Conservation (phyloP, 2,329 filamentous ascomycete species). For the Polytolypa hystricis region DNA sequence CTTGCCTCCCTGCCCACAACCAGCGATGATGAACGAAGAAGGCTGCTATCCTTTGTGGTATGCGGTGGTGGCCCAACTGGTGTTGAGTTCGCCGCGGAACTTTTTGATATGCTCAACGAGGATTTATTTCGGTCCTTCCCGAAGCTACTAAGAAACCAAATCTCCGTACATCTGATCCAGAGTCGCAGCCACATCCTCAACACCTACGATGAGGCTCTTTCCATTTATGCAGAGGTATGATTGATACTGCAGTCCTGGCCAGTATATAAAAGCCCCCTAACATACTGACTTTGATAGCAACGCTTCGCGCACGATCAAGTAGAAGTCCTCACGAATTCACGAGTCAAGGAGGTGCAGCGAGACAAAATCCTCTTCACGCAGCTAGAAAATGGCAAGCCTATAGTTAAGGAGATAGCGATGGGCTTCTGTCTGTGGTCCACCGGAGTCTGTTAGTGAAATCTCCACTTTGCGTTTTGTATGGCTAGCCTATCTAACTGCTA, state of each 20-base stretch:
- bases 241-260: not conserved
- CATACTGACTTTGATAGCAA: conserved; percentile 32
- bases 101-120: conserved; percentile 94
- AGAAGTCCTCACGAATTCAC: conserved; percentile 81
- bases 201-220: conserved; percentile 92
- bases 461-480: not conserved
- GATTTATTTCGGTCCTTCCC: conserved; percentile 78
- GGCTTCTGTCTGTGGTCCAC: conserved; percentile 98
- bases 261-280: not conserved
- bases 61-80: conserved; percentile 92
- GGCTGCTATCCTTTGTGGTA: conserved; percentile 88
- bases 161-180: conserved; percentile 94
- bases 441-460: conserved; percentile 50
- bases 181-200: conserved; percentile 91
- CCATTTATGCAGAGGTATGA: conserved; percentile 68
- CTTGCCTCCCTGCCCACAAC: conserved; percentile 88
- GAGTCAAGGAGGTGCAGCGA: conserved; percentile 74
- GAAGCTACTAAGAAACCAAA: conserved; percentile 84
- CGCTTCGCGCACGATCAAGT: conserved; percentile 86
- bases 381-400: conserved; percentile 58
- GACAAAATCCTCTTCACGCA: conserved; percentile 88
- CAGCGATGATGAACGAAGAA: conserved; percentile 70
- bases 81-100: conserved; percentile 92
- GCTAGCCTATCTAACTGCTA: conserved; percentile 1
- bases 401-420: conserved; percentile 90